These are phyloP conservation scores for Mycena pura DNA, from an alignment of 768 basidiomycete species.

Conservation along the genomic window DNA sequence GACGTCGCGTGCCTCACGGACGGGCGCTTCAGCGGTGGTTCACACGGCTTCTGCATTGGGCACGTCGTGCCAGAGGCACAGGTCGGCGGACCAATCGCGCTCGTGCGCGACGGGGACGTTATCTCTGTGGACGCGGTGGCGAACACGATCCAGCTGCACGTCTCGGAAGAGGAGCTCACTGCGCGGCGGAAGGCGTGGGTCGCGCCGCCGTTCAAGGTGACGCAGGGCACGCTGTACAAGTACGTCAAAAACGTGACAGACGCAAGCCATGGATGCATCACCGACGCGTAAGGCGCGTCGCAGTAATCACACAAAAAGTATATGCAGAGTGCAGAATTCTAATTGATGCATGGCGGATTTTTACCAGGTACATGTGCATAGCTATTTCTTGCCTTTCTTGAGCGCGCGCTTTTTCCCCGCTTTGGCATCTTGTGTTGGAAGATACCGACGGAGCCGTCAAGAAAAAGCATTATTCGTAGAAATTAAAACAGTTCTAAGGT, in stretches of 20 bases:
- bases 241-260: conserved; percentile 89
- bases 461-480: conserved; percentile 13
- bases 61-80: conserved; percentile 98
- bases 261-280: conserved; percentile 92
- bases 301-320: background rate
- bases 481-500: no score
- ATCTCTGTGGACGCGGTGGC: conserved; percentile 89
- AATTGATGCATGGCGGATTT: background rate
- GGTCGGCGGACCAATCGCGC: conserved; percentile 90
- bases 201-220: conserved; percentile 85
- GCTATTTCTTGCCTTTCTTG: conserved; percentile 55
- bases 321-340: background rate
- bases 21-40: conserved; percentile 97
- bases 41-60: conserved; percentile 96
- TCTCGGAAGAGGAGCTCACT: conserved; percentile 82
- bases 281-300: conserved; percentile 61
- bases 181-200: conserved; percentile 75
- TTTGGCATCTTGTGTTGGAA: conserved; percentile 93
- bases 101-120: conserved; percentile 86
- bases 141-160: conserved; percentile 81
- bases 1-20: conserved; percentile 98
- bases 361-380: conserved; percentile 1
- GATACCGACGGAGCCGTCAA: conserved; percentile 63
- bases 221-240: conserved; percentile 86
- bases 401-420: conserved; percentile 90